Conservation (phyloP, 306 rosid species). For the barrel medic (Medicago truncatula) region MtrunA17r5.0-ANR NC_053044.1:40596501-40597000, state of each 20-base stretch:
- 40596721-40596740: background rate
- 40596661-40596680: slow-evolving; percentile 34
- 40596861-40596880: slow-evolving; percentile 13
- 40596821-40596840: slow-evolving; percentile 1
- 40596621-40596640: background rate
- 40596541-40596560: slow-evolving; percentile 14
- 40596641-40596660: slow-evolving; percentile 12
- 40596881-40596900: slow-evolving; percentile 9
- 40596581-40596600: background rate
- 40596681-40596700: slow-evolving; percentile 7
- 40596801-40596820: slow-evolving; percentile 10
- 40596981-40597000: slow-evolving; percentile 8
- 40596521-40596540: slow-evolving; percentile 21
- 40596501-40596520: slow-evolving; percentile 13
- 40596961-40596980: background rate
- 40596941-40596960: background rate
- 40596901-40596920: background rate
- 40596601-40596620: slow-evolving; percentile 22
- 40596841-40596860: slow-evolving; percentile 16
- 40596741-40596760: slow-evolving; percentile 4
- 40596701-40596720: background rate
- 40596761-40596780: slow-evolving; percentile 5
- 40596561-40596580: slow-evolving; percentile 8
- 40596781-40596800: background rate
- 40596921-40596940: background rate